Conservation (phyloP, 2,329 filamentous ascomycete species). For the Colletotrichum gigasporum region DNA sequence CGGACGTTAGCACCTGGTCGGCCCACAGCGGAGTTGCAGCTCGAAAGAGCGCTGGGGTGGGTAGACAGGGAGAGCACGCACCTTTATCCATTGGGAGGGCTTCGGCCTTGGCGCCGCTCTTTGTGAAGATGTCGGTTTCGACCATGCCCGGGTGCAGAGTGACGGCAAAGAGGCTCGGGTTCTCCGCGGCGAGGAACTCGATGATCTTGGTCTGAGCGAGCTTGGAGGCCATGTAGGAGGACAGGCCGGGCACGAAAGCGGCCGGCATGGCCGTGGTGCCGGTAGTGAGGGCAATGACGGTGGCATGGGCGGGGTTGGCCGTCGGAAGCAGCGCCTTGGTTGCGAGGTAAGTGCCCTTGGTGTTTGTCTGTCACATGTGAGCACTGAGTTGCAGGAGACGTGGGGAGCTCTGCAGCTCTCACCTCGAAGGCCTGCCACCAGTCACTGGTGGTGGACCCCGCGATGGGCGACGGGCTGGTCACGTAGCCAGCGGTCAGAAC, state of each 20-base stretch:
- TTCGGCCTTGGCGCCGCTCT: constrained; percentile 35
- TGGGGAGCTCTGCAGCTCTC: background rate
- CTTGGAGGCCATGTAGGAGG: constrained; percentile 31
- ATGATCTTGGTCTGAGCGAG: constrained; percentile 43
- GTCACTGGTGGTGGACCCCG: constrained; percentile 30
- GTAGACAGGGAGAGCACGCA: constrained; percentile 18
- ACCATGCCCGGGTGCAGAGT: constrained; percentile 38
- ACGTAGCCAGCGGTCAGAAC: constrained; percentile 32
- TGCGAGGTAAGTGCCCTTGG: constrained; percentile 57
- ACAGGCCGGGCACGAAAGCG: constrained; percentile 31
- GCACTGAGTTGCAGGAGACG: background rate
- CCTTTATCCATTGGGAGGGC: constrained; percentile 34
- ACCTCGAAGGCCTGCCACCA: constrained; percentile 39
- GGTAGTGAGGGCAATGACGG: constrained; percentile 35
- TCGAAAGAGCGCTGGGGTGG: background rate
- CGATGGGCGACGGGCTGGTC: constrained; percentile 28
- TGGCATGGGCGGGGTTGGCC: constrained; percentile 26
- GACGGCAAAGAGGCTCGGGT: constrained; percentile 35
- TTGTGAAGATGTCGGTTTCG: constrained; percentile 35
- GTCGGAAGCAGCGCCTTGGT: constrained; percentile 56
- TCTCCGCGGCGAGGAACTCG: constrained; percentile 38
- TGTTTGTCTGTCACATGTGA: constrained; percentile 48
- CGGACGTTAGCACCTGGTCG: constrained; percentile 10
- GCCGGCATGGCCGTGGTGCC: constrained; percentile 33
- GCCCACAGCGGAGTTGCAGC: constrained; percentile 3